Conservation (phyloP, 768 basidiomycete genomes). For the Psilocybe sp. region DNA sequence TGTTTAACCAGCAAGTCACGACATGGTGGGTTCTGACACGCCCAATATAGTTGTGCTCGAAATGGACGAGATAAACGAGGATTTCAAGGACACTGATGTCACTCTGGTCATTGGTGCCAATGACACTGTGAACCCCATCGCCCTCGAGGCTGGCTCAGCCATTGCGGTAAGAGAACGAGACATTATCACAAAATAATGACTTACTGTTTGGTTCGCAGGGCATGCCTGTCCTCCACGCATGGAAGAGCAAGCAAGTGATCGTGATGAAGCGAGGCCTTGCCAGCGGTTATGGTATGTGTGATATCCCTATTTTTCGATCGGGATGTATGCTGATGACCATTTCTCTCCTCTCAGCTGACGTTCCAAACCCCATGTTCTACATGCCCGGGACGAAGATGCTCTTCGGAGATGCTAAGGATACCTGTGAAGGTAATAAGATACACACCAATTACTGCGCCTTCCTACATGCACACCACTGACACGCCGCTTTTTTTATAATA, state of each 20-base stretch:
- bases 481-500: constrained; percentile 19
- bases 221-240: constrained; percentile 89
- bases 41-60: constrained; percentile 79
- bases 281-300: constrained; percentile 71
- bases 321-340: constrained; percentile 4
- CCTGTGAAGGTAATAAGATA: constrained; percentile 67
- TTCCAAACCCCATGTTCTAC: constrained; percentile 93
- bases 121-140: constrained; percentile 90
- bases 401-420: constrained; percentile 90
- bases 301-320: background rate
- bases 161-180: constrained; percentile 52
- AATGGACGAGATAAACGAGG: constrained; percentile 95
- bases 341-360: constrained; percentile 56
- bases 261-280: constrained; percentile 94
- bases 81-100: constrained; percentile 86
- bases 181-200: background rate
- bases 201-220: constrained; percentile 37
- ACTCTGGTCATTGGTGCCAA: constrained; percentile 90
- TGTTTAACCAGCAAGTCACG: background rate
- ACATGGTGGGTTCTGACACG: constrained; percentile 7
- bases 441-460: background rate
- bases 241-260: constrained; percentile 91
- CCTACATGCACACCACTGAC: constrained; percentile 1
- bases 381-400: constrained; percentile 89
- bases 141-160: constrained; percentile 79